phyloP scores from a whole-genome alignment of 306 rosid species.

The Astragalus glycyphyllos region DNA sequence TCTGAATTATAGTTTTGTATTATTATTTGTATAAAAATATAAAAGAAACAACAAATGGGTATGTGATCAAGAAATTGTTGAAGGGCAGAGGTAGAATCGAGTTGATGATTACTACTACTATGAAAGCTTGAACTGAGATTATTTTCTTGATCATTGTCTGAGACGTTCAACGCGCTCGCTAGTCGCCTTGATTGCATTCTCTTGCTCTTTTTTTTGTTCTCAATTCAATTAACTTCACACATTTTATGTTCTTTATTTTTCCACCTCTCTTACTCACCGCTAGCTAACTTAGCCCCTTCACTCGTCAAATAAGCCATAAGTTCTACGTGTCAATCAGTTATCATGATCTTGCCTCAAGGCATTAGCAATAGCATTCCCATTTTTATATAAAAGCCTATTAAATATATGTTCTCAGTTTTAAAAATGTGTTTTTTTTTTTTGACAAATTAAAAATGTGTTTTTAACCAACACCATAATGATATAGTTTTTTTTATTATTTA shows the following conservation, averaged over 20 bases:
- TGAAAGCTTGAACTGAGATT: background rate
- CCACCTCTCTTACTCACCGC: constrained; percentile 12
- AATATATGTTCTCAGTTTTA: too few relatives aligned
- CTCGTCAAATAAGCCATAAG: background rate
- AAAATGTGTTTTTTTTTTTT: too few relatives aligned
- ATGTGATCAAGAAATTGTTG: constrained; percentile 62
- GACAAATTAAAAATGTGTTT: too few relatives aligned
- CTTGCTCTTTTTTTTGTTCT: constrained; percentile 4
- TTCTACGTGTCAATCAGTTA: constrained; percentile 24
- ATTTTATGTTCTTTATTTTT: background rate
- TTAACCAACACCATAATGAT: too few relatives aligned
- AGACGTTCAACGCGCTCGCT: constrained; percentile 11
- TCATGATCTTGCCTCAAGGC: constrained; percentile 2
- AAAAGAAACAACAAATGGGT: constrained; percentile 54
- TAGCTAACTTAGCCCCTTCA: constrained; percentile 23
- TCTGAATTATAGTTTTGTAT: too few relatives aligned
- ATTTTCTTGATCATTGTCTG: background rate
- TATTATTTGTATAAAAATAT: too few relatives aligned
- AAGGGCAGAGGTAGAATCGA: constrained; percentile 56
- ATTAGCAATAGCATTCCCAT: background rate
- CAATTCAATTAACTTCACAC: background rate
- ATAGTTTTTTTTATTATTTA: too few relatives aligned
- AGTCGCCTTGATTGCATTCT: constrained; percentile 47
- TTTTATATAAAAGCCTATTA: background rate
- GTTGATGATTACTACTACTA: background rate